Evolutionary conservation across 805 yeast genomes (phyloP).

Genomic region (Tetrapisispora nanseiensis): DNA sequence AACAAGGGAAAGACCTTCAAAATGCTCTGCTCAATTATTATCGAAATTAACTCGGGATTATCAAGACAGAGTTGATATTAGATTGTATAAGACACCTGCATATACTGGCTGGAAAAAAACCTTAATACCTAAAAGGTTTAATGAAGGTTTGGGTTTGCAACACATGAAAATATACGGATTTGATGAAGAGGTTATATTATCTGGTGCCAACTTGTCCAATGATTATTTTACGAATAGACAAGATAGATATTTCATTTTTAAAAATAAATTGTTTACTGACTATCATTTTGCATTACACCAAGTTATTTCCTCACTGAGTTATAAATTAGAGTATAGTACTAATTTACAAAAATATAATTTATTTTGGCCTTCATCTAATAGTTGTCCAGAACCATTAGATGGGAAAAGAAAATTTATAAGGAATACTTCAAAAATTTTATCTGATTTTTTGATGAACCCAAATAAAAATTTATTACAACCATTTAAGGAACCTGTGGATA

Average conservation of each 20-base stretch:
- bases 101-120: conserved; percentile 55
- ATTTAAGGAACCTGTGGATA: conserved; percentile 2
- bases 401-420: conserved; percentile 42
- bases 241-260: conserved; percentile 78
- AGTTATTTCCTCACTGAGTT: conserved; percentile 62
- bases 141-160: conserved; percentile 87
- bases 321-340: conserved; percentile 42
- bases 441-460: conserved; percentile 42
- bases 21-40: conserved; percentile 68
- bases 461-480: neutral
- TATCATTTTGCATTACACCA: conserved; percentile 66
- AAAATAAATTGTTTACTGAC: conserved; percentile 46
- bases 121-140: conserved; percentile 70
- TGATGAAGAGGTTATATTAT: conserved; percentile 77
- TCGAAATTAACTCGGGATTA: conserved; percentile 59
- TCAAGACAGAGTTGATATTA: conserved; percentile 55
- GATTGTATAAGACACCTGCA: conserved; percentile 87
- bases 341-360: conserved; percentile 43
- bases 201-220: conserved; percentile 84
- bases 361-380: conserved; percentile 65
- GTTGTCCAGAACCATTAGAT: conserved; percentile 55
- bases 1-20: conserved; percentile 80
- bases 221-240: conserved; percentile 94
- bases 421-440: conserved; percentile 47
- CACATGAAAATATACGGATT: conserved; percentile 97